Base-by-base conservation (phyloP, 768 basidiomycete species). In the Multifurca ochricompacta region DNA sequence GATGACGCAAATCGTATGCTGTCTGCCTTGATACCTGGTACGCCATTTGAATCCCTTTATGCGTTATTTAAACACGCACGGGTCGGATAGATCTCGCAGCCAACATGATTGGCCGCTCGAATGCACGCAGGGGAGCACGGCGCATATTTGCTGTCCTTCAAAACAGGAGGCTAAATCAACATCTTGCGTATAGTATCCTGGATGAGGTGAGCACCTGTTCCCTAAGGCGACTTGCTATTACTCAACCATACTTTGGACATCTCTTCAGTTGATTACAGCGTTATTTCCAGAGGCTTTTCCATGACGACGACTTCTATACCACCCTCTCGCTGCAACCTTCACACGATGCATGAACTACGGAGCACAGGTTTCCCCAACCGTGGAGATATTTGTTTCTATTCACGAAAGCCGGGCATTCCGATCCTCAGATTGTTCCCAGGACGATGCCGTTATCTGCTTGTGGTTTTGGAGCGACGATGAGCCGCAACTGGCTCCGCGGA, bases 61-160 rank as follows among this genome's bases (percentile, higher is more conserved):
- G 11, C 6, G 6, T 40, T 11, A 3, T 18, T n/a, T 13, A 25
- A 21, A 44, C 34, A 19, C 45, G 0, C 28, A 56, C 36, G 31
- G 19, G 36, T 36, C 27, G 13, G 8, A 61, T 42, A 96, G 95
- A 98, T 65, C 70, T 97, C 48, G 93, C 91, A 30, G 91, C 95
- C 6, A 97, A 96, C 63, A 92, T 97, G 87, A 97, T 97, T 61
- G 96, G 96, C n/a, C 79, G 93, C 28, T 85, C 89, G 3, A 98
- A 99, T 65, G 93, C 95, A 16, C 81, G 93, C 11, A 78, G 93
- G 39, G 96, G 94, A 14, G 93, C 95, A 8, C 78, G 92, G 36
- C 78, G 92, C 45, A 88, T 96, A 56, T 97, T 98, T 67, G 85
- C 92, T 4, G 91, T 95, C 2, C 66, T 98, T 39, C 96, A 99